These are phyloP conservation scores for Saccharomycopsis hybrid DNA, from an alignment of 1,139 yeast species.

Conservation along the genomic window DNA sequence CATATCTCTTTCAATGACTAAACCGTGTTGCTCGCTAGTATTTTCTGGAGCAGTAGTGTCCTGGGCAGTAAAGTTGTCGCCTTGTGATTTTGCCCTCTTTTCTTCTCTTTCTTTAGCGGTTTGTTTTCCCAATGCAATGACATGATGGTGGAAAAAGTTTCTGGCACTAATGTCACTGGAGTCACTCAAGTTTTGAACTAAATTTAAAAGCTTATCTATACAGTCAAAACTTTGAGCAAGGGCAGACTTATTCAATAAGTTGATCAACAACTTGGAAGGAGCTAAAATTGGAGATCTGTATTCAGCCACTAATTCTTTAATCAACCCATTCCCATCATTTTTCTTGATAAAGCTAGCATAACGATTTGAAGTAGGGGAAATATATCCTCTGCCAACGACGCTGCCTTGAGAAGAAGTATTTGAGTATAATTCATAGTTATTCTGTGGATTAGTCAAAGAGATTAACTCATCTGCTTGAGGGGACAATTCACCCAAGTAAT, in stretches of 20 bases:
- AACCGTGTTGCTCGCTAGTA: slow-evolving; percentile 13
- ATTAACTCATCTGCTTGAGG: slow-evolving; percentile 28
- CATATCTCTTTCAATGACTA: slow-evolving; percentile 24
- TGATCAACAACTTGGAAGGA: slow-evolving; percentile 30
- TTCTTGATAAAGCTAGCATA: slow-evolving; percentile 33
- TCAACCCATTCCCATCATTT: slow-evolving; percentile 41
- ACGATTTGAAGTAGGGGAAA: slow-evolving; percentile 27
- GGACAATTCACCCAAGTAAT: slow-evolving; percentile 43
- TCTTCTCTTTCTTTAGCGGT: slow-evolving; percentile 20
- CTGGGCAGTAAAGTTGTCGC: slow-evolving; percentile 8
- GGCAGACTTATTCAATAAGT: slow-evolving; percentile 62
- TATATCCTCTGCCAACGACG: slow-evolving; percentile 15
- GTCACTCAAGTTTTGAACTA: slow-evolving; percentile 48
- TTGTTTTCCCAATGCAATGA: slow-evolving; percentile 65
- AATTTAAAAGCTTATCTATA: slow-evolving; percentile 47
- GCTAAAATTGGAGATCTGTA: slow-evolving; percentile 33
- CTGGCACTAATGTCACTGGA: slow-evolving; percentile 73
- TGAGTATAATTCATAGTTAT: background rate
- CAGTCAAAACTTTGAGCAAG: slow-evolving; percentile 45
- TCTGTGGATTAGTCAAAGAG: slow-evolving; percentile 6
- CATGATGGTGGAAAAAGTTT: slow-evolving; percentile 77
- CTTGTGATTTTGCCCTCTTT: too few relatives aligned
- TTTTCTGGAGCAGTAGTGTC: slow-evolving; percentile 2
- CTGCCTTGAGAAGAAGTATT: background rate
- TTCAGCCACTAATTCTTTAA: slow-evolving; percentile 35